These are phyloP conservation scores for Berkeleyomyces rouxiae DNA, from an alignment of 2,329 filamentous ascomycete species.

Conservation along the genomic window DNA sequence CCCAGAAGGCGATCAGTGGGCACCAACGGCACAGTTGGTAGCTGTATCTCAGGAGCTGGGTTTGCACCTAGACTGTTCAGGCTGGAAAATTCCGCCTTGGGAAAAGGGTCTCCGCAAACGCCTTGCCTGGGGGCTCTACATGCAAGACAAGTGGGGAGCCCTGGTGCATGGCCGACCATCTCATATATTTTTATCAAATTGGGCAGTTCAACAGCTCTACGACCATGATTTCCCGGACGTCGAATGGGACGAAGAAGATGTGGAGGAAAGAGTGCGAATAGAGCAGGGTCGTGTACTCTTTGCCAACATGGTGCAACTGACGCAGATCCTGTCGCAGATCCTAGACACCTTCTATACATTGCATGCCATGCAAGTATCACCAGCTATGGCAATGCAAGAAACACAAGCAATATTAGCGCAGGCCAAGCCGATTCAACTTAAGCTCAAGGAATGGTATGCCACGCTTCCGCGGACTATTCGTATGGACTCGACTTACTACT, in stretches of 20 bases:
- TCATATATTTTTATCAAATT: constrained; percentile 51
- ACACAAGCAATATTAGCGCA: constrained; percentile 57
- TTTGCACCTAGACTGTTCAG: constrained; percentile 70
- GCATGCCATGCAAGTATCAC: constrained; percentile 53
- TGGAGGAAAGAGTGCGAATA: constrained; percentile 46
- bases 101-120: constrained; percentile 72
- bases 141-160: constrained; percentile 86
- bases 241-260: constrained; percentile 45
- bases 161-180: constrained; percentile 74
- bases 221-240: constrained; percentile 57
- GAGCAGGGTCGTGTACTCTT: constrained; percentile 56
- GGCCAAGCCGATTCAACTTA: constrained; percentile 68
- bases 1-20: constrained; percentile 65
- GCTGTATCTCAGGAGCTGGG: constrained; percentile 78
- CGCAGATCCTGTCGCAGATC: constrained; percentile 61
- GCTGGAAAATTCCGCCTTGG: constrained; percentile 79
- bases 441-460: constrained; percentile 68
- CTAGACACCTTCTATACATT: constrained; percentile 72
- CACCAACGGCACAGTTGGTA: constrained; percentile 71
- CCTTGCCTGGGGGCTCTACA: constrained; percentile 79
- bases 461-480: constrained; percentile 45
- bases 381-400: constrained; percentile 49
- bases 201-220: constrained; percentile 55
- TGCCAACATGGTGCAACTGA: constrained; percentile 57
- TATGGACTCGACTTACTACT: constrained; percentile 37